Evolutionary conservation across 2,329 filamentous ascomycete species (phyloP).

Genomic region (Aspergillus latus): DNA sequence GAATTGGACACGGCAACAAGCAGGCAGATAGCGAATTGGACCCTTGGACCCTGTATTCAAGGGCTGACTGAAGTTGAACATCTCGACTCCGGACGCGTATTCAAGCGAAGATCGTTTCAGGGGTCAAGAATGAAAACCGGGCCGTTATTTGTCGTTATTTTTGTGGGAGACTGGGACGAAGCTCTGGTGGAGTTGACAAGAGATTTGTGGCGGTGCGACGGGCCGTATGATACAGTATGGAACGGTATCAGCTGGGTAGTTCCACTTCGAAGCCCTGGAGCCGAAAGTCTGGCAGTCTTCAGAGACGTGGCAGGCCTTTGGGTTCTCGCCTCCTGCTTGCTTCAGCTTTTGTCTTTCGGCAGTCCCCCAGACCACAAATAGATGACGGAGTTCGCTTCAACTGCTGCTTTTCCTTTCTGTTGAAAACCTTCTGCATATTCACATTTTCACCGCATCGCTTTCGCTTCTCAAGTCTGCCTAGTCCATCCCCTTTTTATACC

Average conservation of each 20-base stretch:
- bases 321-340: conserved; percentile 8
- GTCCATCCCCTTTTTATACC: conserved; percentile 7
- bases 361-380: conserved; percentile 4
- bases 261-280: neutral
- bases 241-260: neutral
- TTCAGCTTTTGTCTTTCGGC: conserved; percentile 3
- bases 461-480: neutral
- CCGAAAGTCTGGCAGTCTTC: neutral
- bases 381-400: conserved; percentile 11
- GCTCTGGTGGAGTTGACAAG: conserved; percentile 22
- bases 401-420: conserved; percentile 7
- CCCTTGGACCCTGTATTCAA: neutral
- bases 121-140: conserved; percentile 11
- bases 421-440: conserved; percentile 6
- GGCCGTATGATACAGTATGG: neutral
- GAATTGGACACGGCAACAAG: neutral
- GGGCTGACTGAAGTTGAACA: neutral
- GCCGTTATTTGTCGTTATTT: conserved; percentile 11
- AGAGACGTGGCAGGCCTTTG: conserved; percentile 4
- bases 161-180: conserved; percentile 6
- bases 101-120: conserved; percentile 17
- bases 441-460: conserved; percentile 5
- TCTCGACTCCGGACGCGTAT: neutral
- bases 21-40: neutral
- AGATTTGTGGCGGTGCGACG: conserved; percentile 23